Base-by-base conservation (phyloP, 176 grass and related monocot species). In the Poa pratensis region DNA sequence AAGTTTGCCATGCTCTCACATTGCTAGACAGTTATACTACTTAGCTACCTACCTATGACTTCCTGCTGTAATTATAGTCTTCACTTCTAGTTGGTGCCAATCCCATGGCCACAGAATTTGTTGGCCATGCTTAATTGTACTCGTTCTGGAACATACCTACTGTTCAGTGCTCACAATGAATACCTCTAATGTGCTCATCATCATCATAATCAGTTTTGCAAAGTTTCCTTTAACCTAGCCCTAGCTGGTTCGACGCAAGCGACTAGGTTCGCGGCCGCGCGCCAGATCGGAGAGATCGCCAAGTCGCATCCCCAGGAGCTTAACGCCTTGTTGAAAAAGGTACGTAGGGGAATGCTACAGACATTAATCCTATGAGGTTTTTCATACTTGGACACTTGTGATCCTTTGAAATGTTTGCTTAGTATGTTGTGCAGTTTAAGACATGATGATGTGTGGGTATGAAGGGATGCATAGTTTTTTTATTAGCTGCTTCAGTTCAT, bases 261-360 rank as follows among this genome's bases (percentile, higher is more conserved):
- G 2, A 99, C 93, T 23, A 92, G 96, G 88, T 92, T 91, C 55
- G 93, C 90, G 39, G 96, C 96, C 70, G 93, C 96, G 42, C 86
- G 94, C 39, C 93, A 99, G 92, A 99, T 99, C 76, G 93, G 96
- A 75, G 96, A 94, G 66, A 94, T 99, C 16, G 90, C 96, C 77
- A 99, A 94, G 79, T 94, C 93, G 26, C 91, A 94, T 62, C 96
- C 96, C 63, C 93, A 92, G 79, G 96, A 99, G 67, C 86, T 99
- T 54, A 92, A 89, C 65, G 85, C 94, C 6, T 65, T 94, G 48
- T 48, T 99, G 4, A 99, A 96, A 82, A 99, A 96, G 96, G 96
- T 99, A 88, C 28, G 28, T 13, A 10, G 6, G 35, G 9, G n/a
- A 24, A 52, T 62, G 60, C 69, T 20, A 30, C 63, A 20, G 5